Evolutionary conservation across 225 moss, liverwort and hornwort species (phyloP).

Genomic region (Physcomitrium patens): DNA sequence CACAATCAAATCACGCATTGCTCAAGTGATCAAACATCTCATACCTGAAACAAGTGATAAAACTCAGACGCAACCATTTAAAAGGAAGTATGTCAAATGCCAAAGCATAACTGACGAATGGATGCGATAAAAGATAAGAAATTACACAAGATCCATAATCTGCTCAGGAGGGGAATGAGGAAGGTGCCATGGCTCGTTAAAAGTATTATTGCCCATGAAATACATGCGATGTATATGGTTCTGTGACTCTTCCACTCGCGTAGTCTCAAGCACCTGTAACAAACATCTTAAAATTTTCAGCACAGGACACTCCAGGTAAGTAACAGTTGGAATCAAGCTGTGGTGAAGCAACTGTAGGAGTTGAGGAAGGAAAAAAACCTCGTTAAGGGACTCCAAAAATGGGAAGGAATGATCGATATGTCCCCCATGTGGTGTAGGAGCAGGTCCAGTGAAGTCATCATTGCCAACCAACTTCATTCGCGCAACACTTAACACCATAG

Average conservation of each 20-base stretch:
- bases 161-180: slow-evolving; percentile 98
- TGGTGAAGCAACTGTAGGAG: slow-evolving; percentile 8
- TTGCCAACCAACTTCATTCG: slow-evolving; percentile 94
- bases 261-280: slow-evolving; percentile 88
- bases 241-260: slow-evolving; percentile 92
- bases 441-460: slow-evolving; percentile 93
- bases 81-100: neutral
- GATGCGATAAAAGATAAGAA: slow-evolving; percentile 15
- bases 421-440: slow-evolving; percentile 72
- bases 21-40: neutral
- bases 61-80: neutral
- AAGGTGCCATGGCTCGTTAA: slow-evolving; percentile 98
- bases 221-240: slow-evolving; percentile 95
- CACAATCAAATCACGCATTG: neutral
- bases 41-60: neutral
- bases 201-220: slow-evolving; percentile 94
- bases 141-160: slow-evolving; percentile 93
- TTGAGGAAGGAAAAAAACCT: slow-evolving; percentile 51
- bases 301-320: neutral
- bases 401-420: slow-evolving; percentile 95
- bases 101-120: neutral
- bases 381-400: slow-evolving; percentile 96
- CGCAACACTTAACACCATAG: slow-evolving; percentile 93
- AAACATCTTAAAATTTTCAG: slow-evolving; percentile 12
- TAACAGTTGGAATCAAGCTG: neutral